Conservation (phyloP, 2,329 filamentous ascomycete species). For the Elsinoe ampelina region DNA sequence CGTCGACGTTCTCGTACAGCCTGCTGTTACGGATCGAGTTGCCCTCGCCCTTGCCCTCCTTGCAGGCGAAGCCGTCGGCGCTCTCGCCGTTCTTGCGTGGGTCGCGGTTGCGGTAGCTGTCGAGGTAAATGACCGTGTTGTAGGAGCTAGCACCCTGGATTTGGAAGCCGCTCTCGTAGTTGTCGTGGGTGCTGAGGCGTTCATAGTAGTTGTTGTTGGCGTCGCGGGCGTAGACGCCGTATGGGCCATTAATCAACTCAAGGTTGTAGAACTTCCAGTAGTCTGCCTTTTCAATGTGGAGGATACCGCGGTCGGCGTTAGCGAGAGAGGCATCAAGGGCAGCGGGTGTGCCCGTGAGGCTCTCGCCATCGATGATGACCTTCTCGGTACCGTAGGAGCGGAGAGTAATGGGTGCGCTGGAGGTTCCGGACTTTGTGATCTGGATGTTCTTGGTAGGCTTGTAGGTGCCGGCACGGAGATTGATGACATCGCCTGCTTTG, state of each 20-base stretch:
- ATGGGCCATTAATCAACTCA: slow-evolving; percentile 31
- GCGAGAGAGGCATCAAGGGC: slow-evolving; percentile 32
- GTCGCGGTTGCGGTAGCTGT: slow-evolving; percentile 8
- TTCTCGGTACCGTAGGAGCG: slow-evolving; percentile 36
- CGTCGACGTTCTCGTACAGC: slow-evolving; percentile 44
- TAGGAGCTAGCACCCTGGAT: slow-evolving; percentile 24
- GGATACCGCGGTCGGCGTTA: slow-evolving; percentile 36
- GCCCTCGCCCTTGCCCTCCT: slow-evolving; percentile 39
- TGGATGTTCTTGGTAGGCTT: slow-evolving; percentile 40
- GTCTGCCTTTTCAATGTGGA: slow-evolving; percentile 38
- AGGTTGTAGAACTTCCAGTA: slow-evolving; percentile 41
- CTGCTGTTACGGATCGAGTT: slow-evolving; percentile 39
- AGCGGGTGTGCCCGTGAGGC: slow-evolving; percentile 33
- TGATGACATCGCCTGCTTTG: slow-evolving; percentile 39
- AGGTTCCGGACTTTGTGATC: slow-evolving; percentile 35
- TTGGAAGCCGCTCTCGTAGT: slow-evolving; percentile 34
- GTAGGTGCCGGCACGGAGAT: slow-evolving; percentile 39
- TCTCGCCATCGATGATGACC: slow-evolving; percentile 40
- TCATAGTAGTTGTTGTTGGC: slow-evolving; percentile 31
- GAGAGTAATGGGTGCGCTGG: slow-evolving; percentile 34
- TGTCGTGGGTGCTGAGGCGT: slow-evolving; percentile 30
- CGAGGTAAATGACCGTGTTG: slow-evolving; percentile 2
- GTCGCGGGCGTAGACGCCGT: slow-evolving; percentile 30
- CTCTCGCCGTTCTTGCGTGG: slow-evolving; percentile 45
- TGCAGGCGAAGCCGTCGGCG: slow-evolving; percentile 42